These are phyloP conservation scores for Colletotrichum lini DNA, from an alignment of 2,329 filamentous ascomycete species.

Conservation along the genomic window DNA sequence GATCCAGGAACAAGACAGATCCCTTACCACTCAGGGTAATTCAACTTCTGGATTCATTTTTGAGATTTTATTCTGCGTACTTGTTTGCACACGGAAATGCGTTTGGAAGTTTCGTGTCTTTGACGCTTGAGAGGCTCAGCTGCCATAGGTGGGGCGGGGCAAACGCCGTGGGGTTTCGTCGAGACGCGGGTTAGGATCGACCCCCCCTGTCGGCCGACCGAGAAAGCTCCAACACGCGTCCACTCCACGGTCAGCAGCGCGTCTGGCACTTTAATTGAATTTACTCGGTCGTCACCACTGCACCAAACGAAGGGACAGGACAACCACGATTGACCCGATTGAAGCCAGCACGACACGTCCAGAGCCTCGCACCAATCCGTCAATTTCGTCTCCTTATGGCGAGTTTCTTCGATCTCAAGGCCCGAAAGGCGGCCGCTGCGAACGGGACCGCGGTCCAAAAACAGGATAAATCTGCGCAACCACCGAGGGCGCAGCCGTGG, in stretches of 20 bases:
- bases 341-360: neutral
- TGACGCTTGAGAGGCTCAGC: neutral
- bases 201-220: slow-evolving; percentile 23
- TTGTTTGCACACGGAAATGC: neutral
- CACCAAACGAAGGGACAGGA: slow-evolving; percentile 4
- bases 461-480: slow-evolving; percentile 71
- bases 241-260: slow-evolving; percentile 24
- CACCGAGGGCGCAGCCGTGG: slow-evolving; percentile 86
- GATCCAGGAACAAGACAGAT: neutral
- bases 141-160: slow-evolving; percentile 19
- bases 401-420: slow-evolving; percentile 96
- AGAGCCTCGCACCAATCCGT: neutral
- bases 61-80: neutral
- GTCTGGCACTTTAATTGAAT: slow-evolving; percentile 40
- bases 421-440: slow-evolving; percentile 82
- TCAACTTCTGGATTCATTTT: neutral
- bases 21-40: too few relatives aligned
- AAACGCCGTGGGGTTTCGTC: slow-evolving; percentile 29
- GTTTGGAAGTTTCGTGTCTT: neutral
- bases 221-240: slow-evolving; percentile 38
- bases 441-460: slow-evolving; percentile 76
- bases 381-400: slow-evolving; percentile 69
- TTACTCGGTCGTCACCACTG: slow-evolving; percentile 21
- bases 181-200: neutral
- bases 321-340: neutral